A percentile compares a stretch with the other conserved stretches of the same genome.
Evolutionary conservation across 2,329 filamentous ascomycete genomes (phyloP).

Genomic region (Calonectria henricotiae): DNA sequence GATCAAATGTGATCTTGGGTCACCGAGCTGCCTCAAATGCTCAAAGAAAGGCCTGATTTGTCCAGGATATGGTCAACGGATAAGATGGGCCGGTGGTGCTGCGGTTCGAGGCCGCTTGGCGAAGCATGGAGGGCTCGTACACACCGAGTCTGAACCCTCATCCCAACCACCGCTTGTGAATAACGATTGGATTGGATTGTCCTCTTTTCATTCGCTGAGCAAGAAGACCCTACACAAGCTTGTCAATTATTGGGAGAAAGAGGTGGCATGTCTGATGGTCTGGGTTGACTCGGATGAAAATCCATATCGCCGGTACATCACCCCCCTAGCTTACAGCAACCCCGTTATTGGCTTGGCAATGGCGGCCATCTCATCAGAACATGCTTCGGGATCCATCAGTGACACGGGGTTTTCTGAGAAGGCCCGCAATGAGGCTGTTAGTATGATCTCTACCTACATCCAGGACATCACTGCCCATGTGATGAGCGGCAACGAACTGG

Average conservation of each 20-base stretch:
- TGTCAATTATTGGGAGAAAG: slow-evolving; percentile 54
- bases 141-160: neutral
- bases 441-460: slow-evolving; percentile 48
- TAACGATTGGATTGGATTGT: slow-evolving; percentile 40
- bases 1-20: slow-evolving; percentile 52
- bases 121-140: slow-evolving; percentile 33
- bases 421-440: slow-evolving; percentile 52
- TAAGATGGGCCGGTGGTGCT: slow-evolving; percentile 54
- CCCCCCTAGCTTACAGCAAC: slow-evolving; percentile 49
- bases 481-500: slow-evolving; percentile 29
- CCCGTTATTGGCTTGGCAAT: slow-evolving; percentile 54
- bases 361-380: slow-evolving; percentile 53
- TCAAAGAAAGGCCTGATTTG: slow-evolving; percentile 52
- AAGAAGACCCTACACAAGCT: slow-evolving; percentile 37
- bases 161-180: neutral
- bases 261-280: slow-evolving; percentile 54
- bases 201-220: slow-evolving; percentile 41
- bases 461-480: slow-evolving; percentile 33
- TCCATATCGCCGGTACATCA: slow-evolving; percentile 51
- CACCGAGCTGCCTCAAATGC: slow-evolving; percentile 52
- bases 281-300: slow-evolving; percentile 55
- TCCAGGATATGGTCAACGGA: slow-evolving; percentile 50
- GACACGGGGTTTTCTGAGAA: slow-evolving; percentile 50
- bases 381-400: slow-evolving; percentile 48
- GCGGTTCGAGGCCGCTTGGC: slow-evolving; percentile 49